Base-by-base conservation (phyloP, 2,329 filamentous ascomycete genomes). In the Colletotrichum camelliae region DNA sequence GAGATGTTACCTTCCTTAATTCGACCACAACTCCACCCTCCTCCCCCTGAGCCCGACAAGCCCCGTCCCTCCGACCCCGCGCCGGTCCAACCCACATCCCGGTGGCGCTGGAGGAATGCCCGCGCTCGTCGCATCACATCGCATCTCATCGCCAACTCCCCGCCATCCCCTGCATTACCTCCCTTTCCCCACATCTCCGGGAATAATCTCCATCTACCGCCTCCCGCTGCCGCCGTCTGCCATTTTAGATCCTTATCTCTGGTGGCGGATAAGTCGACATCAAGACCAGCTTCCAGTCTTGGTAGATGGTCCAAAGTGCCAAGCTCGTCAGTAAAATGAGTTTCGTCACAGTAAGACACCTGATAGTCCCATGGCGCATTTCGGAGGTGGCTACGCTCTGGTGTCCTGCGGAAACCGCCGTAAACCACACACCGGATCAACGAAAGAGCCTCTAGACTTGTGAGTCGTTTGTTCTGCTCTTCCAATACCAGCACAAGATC, bases 1-100 rank as follows among this genome's bases (percentile, higher is more conserved):
- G 64, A 73, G 29, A 75, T 75, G 70, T 35, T 18, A 75, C 73
- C 73, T 75, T 75, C 73, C 73, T 73, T 65, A 75, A 68, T 68
- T 55, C 18, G 70, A 67, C 57, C 27, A 64, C 39, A 29, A 58
- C 48, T 31, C 73, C 73, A 72, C 69, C 15, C 58, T 33, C 31
- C 24, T 48, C n/a, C 24, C 24, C 21, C 61, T 35, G 61, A n/a
- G 18, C 21, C 12, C 33, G n/a, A 37, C 61, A 21, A 35, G 48
- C 27, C 64, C 64, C 39, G 48, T 27, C 18, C n/a, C 31, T 64
- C 61, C n/a, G 15, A 43, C 55, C 66, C 66, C 66, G 52, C 52
- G 35, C 66, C 9, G 33, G 33, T 43, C 43, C 66, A 21, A 24
- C 66, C 52, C 66, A 68, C 66, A 68, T 68, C 66, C 52, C 52